Evolutionary conservation across 2,329 filamentous ascomycete genomes (phyloP), one percentile per base, ranked within the genome.

Genomic region (Fonsecaea nubica): DNA sequence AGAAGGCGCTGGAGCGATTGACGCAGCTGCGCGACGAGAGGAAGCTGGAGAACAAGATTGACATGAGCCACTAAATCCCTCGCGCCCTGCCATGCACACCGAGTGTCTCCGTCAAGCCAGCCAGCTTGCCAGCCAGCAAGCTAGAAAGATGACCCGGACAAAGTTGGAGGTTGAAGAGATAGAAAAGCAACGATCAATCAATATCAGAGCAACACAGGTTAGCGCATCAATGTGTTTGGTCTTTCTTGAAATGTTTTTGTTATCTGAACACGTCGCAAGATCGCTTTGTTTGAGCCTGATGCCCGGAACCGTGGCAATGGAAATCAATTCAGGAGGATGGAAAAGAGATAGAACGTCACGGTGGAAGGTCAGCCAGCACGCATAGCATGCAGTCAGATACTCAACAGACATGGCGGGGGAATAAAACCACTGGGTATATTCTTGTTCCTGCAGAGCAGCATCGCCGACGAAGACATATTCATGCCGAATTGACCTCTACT

Each of bases 1-100:
- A 88, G 52, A 85, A 86, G 74, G 86, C 83, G 15, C 79, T 89
- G 21, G 75, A 78, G 72, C 86, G 86, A 78, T 77, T 90, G 61
- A 74, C 72, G 45, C 76, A 75, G 63, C 71, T 83, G 66, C 77
- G 80, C 42, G 83, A 83, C 74, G 78, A 82, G 72, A 77, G 81
- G 55, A 75, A 78, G 62, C 72, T 83, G 63, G 77, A 78, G 63
- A 83, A 78, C 69, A 70, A 67, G 64, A 73, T 73, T 50, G 69
- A 72, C 38, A 68, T 71, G 70, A 58, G 42, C 18, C 62, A 68
- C 13, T 72, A 71, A 52, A 50, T 15, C 30, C n/a, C 56, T 35
- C 21, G 18, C 38, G 1, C 38, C 25, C 25, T 25, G 2, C 25
- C 25, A 25, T 25, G 2, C 25, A 25, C 25, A 25, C 25, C 3